Evolutionary conservation across 805 yeast genomes (phyloP), one percentile per base, ranked within the genome.

Genomic region (Metschnikowia hibisci): DNA sequence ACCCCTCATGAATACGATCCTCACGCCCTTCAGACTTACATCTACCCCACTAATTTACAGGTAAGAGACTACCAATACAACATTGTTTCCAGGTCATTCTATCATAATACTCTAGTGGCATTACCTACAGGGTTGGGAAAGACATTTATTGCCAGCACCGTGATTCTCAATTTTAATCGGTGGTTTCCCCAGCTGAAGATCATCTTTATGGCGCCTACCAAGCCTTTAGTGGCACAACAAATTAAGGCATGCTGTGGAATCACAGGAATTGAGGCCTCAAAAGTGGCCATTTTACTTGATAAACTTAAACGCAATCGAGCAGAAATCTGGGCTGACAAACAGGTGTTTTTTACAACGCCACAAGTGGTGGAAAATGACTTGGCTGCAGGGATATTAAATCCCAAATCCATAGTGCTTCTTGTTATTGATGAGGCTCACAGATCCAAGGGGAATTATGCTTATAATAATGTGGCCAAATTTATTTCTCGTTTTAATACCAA

Each of bases 121-220:
- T 77, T 93, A 12, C 99, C 99, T 0, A 93, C 99, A 0, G 99
- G 99, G 52, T 71, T 90, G 61, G 99, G 99, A 31, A 93, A 93
- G 65, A 93, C 99, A 0, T 88, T 93, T 51, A 89, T 93, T 57
- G 98, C 99, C 1, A 82, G 95, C 29, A 84, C 96, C 0, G 91
- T 91, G 16, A 93, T 93, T 89, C 71, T 89, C 43, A 93, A 93
- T 59, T 93, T 76, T 64, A 81, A 77, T 52, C 66, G 95, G 38
- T 93, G 99, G 99, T 85, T 90, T 15, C 77, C 77, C 12, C 61
- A 65, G 4, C 80, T 88, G 2, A 93, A 90, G 57, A 80, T 93
- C 51, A 78, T 95, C 1, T 93, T 93, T 62, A 82, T 91, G 83
- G 99, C 99, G 0, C 99, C 99, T 0, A 93, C 99, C 2, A 73